Percentiles rank a stretch among this genome's conserved stretches.
Evolutionary conservation across 805 yeast genomes (phyloP).

Genomic region (Candida chauliodis): DNA sequence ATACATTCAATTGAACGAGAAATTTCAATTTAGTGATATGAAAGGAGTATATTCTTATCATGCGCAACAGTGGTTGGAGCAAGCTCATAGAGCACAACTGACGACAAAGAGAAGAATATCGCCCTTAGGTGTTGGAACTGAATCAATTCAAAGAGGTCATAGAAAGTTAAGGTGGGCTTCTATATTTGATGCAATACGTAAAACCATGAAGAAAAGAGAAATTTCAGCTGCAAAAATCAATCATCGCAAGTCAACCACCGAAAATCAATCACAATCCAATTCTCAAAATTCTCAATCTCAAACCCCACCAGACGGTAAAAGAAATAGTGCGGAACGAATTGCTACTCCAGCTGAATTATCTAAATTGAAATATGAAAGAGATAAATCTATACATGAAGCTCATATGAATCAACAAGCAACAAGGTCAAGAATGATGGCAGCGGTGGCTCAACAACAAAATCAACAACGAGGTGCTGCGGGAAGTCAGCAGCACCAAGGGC

Average conservation of each 20-base stretch:
- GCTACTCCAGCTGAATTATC: slow-evolving; percentile 82
- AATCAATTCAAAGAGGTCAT: slow-evolving; percentile 92
- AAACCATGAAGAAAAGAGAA: slow-evolving; percentile 86
- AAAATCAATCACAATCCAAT: background rate
- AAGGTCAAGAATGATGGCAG: slow-evolving; percentile 39
- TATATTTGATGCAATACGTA: slow-evolving; percentile 93
- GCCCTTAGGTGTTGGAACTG: slow-evolving; percentile 90
- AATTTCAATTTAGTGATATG: slow-evolving; percentile 81
- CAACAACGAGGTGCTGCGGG: slow-evolving; percentile 11
- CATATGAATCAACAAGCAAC: slow-evolving; percentile 48
- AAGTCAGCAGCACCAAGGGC: slow-evolving; percentile 2
- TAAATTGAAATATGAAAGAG: slow-evolving; percentile 78
- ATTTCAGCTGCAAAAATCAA: slow-evolving; percentile 41
- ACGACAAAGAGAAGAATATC: slow-evolving; percentile 84
- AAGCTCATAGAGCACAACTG: slow-evolving; percentile 84
- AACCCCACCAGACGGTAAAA: slow-evolving; percentile 5
- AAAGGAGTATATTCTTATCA: slow-evolving; percentile 78
- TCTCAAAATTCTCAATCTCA: slow-evolving; percentile 2
- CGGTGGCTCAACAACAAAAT: slow-evolving; percentile 35
- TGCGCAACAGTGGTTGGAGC: slow-evolving; percentile 90
- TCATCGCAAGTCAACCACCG: slow-evolving; percentile 17
- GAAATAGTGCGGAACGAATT: slow-evolving; percentile 36
- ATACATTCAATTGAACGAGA: slow-evolving; percentile 87
- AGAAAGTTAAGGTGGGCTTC: slow-evolving; percentile 91
- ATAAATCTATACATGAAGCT: slow-evolving; percentile 77